Conservation (phyloP, 306 rosid species). For the Inga leiocalycina region DNA sequence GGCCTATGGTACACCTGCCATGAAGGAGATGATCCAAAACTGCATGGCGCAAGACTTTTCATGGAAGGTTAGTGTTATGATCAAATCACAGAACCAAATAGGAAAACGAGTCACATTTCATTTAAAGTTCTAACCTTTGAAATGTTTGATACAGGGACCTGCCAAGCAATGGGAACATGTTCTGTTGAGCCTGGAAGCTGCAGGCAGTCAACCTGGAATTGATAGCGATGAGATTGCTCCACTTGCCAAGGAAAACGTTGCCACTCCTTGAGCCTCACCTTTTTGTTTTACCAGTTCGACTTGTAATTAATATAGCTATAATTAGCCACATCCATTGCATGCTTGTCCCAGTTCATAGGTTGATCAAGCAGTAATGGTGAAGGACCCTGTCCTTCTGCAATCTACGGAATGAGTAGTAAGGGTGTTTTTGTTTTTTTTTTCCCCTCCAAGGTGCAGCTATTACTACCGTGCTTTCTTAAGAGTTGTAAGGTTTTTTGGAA, state of each 20-base stretch:
- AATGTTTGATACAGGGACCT: slow-evolving; percentile 63
- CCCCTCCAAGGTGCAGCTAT: not conserved
- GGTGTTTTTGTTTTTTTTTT: not conserved
- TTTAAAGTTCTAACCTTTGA: not conserved
- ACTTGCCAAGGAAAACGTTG: slow-evolving; percentile 72
- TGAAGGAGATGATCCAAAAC: slow-evolving; percentile 54
- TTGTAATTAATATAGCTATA: not conserved
- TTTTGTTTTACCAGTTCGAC: not conserved
- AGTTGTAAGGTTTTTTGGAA: not conserved
- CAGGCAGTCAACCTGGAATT: slow-evolving; percentile 60
- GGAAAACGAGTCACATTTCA: slow-evolving; percentile 6
- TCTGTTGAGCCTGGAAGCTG: slow-evolving; percentile 68
- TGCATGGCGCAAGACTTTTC: slow-evolving; percentile 84
- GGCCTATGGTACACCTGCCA: slow-evolving; percentile 44
- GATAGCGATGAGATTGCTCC: slow-evolving; percentile 88
- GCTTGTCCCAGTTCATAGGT: not conserved
- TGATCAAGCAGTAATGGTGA: not conserved
- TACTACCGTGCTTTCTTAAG: not conserved
- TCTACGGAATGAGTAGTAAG: not conserved
- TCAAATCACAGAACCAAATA: not conserved
- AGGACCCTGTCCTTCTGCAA: not conserved
- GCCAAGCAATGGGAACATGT: slow-evolving; percentile 77
- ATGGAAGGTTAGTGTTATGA: slow-evolving; percentile 67
- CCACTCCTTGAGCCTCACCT: slow-evolving; percentile 62
- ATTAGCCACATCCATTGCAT: not conserved